These are phyloP conservation scores for Coemansia sp. DNA, from an alignment of 192 early-diverging fungal species.

Conservation along the genomic window DNA sequence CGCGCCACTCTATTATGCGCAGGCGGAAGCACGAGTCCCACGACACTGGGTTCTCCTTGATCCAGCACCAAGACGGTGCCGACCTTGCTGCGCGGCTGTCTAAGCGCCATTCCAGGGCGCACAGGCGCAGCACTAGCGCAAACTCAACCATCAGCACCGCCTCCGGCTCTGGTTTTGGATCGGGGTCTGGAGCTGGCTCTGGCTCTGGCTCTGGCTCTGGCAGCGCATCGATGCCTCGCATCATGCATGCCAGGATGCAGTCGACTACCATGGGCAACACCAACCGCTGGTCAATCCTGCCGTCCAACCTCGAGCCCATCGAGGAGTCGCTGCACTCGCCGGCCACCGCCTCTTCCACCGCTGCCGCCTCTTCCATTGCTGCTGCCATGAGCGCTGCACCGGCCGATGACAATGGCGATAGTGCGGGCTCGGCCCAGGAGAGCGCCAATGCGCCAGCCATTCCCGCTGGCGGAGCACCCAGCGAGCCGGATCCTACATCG, in stretches of 20 bases:
- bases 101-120: conserved; percentile 29
- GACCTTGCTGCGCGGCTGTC: conserved; percentile 16
- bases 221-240: conserved; percentile 26
- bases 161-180: too few species aligned
- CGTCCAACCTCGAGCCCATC: conserved; percentile 43
- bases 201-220: not conserved
- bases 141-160: conserved; percentile 11
- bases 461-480: not conserved
- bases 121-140: conserved; percentile 31
- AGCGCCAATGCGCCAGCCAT: not conserved
- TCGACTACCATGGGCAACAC: conserved; percentile 26
- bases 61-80: not conserved
- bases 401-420: not conserved
- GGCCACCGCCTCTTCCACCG: not conserved
- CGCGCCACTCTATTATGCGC: conserved; percentile 57
- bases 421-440: not conserved
- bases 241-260: conserved; percentile 32
- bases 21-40: conserved; percentile 35
- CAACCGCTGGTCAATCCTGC: conserved; percentile 34
- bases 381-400: not conserved
- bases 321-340: conserved; percentile 38
- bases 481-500: not conserved
- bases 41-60: conserved; percentile 15
- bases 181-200: too few species aligned
- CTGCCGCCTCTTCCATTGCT: too few species aligned